phyloP scores from a whole-genome alignment of 441 rosid species.

The Jatropha podagrica region DNA sequence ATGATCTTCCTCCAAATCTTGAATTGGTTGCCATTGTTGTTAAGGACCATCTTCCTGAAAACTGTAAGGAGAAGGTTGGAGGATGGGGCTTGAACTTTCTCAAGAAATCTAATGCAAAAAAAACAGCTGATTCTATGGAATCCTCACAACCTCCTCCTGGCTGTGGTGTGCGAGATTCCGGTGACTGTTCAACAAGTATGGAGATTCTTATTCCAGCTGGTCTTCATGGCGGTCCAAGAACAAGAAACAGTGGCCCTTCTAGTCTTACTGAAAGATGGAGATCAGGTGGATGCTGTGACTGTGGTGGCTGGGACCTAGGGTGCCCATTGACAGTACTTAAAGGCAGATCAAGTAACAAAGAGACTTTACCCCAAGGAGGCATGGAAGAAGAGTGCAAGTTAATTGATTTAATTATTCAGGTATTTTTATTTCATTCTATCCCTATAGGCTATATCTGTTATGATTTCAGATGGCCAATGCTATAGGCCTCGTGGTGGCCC shows the following conservation, averaged over 20 bases:
- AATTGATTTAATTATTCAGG: conserved; percentile 58
- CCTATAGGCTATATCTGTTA: not conserved
- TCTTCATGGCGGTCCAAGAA: conserved; percentile 76
- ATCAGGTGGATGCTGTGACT: conserved; percentile 80
- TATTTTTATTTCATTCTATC: conserved; percentile 22
- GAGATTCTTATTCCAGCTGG: conserved; percentile 80
- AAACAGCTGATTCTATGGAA: conserved; percentile 27
- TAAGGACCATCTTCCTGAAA: conserved; percentile 45
- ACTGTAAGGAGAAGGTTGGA: conserved; percentile 43
- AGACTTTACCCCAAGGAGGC: conserved; percentile 24
- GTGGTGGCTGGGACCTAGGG: conserved; percentile 93
- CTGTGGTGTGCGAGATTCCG: conserved; percentile 24
- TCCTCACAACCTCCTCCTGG: conserved; percentile 29
- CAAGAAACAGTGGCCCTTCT: conserved; percentile 63
- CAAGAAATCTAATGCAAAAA: conserved; percentile 36
- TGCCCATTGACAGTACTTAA: conserved; percentile 58
- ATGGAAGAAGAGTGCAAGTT: conserved; percentile 52
- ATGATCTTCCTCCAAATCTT: conserved; percentile 53
- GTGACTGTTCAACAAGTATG: conserved; percentile 49
- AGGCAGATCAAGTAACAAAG: conserved; percentile 38
- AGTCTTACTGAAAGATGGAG: conserved; percentile 76
- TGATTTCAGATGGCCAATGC: not conserved
- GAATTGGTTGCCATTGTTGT: conserved; percentile 69
- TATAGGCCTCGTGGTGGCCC: not conserved
- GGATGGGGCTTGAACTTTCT: conserved; percentile 95